Conservation (phyloP, 106 monocot species). For the Platanthera guangdongensis region DNA sequence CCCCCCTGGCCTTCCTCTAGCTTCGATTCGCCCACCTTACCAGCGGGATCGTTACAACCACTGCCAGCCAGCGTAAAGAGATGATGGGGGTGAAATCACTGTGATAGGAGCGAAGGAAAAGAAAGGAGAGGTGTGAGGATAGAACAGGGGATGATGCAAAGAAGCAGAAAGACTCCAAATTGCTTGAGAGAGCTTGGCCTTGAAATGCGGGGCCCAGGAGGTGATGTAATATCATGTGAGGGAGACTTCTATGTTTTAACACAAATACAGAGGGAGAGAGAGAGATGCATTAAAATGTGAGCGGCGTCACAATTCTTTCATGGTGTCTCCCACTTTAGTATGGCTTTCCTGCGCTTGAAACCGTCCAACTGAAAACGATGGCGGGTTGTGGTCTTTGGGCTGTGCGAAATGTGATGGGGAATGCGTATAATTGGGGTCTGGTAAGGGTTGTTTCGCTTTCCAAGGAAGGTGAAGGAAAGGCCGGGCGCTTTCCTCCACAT, state of each 20-base stretch:
- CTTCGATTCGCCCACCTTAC: no score
- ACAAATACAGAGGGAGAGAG: not conserved
- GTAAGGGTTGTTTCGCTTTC: not conserved
- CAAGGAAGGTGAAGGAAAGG: not conserved
- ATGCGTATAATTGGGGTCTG: conserved; percentile 21
- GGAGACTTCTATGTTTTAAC: conserved; percentile 14
- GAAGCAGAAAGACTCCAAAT: conserved; percentile 5
- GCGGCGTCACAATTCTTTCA: conserved; percentile 12
- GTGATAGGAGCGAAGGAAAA: not conserved
- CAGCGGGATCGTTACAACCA: no score
- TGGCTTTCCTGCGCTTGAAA: conserved; percentile 9
- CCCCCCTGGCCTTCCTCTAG: no score
- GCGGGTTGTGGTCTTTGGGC: conserved; percentile 15
- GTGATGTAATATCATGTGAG: conserved; percentile 15
- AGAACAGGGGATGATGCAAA: not conserved
- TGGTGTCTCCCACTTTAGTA: conserved; percentile 1
- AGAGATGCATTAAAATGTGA: conserved; percentile 32
- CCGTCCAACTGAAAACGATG: conserved; percentile 42
- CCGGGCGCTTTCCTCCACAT: not conserved
- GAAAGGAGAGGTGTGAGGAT: not conserved
- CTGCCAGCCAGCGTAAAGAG: conserved; percentile 44
- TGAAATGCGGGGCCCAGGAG: not conserved
- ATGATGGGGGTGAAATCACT: conserved; percentile 9
- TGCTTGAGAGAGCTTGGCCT: not conserved
- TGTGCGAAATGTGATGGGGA: conserved; percentile 22